Evolutionary conservation across 306 rosid species (phyloP), one percentile per base, ranked within the genome.

Genomic region (Mimosa bimucronata): DNA sequence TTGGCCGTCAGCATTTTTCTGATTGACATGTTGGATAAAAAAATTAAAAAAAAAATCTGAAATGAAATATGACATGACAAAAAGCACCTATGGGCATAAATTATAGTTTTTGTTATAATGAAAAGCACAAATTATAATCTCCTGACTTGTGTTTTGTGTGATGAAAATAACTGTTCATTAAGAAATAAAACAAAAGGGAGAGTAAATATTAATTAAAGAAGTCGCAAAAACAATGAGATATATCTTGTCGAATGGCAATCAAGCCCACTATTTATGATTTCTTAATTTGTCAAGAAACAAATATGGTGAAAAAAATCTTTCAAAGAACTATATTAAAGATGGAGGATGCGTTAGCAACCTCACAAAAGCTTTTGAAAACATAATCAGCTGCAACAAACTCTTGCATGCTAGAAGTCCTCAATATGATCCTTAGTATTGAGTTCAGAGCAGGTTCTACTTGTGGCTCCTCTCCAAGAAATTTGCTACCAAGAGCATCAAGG

Each of bases 311-410:
- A 67, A 30, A 30, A 74, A 48, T 48, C 29, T 64, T 77, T 69
- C 48, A 44, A 79, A 48, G 38, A 71, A 65, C 60, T 18, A 44
- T 55, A 55, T 29, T 66, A 45, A 50, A 65, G 57, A 50, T 72
- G 14, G 69, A 46, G 29, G 66, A 83, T 28, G 71, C 42, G 46
- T 77, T 66, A 66, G 74, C 87, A 88, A 94, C 98, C 98, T 94
- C 97, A 83, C 98, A 94, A 79, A 94, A 94, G 88, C 85, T 71
- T 82, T 89, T 92, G 72, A 94, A 94, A 84, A 94, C 86, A 80
- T 88, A 89, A 87, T 94, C 97, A 58, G 97, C 97, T 12, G 98
- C 93, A 85, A 88, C 83, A 84, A 91, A 92, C 83, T 94, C 98
- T 80, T 92, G 93, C 65, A 82, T 69, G 84, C 93, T 94, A 58